phyloP scores from a whole-genome alignment of 345 rosid genomes.

The Salix suchowensis region DNA sequence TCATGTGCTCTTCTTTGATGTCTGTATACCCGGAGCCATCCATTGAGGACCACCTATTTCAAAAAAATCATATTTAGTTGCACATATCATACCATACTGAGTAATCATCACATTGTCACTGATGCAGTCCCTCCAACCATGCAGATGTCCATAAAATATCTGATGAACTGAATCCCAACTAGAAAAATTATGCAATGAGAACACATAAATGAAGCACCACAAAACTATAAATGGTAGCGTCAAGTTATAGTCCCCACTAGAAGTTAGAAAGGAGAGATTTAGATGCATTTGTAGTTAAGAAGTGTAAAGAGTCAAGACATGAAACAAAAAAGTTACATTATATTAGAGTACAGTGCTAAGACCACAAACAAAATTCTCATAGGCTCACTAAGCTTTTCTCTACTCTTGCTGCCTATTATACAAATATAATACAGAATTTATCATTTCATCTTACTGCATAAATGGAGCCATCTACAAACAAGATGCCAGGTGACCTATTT shows the following conservation, averaged over 20 bases:
- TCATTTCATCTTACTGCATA: not conserved
- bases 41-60: constrained; percentile 68
- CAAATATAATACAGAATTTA: not conserved
- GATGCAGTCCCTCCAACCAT: not conserved
- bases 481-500: not conserved
- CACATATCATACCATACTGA: constrained; percentile 11
- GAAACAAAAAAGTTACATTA: not conserved
- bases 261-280: not conserved
- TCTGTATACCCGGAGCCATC: constrained; percentile 83
- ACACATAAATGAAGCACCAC: not conserved
- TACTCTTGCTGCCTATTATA: not conserved
- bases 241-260: not conserved
- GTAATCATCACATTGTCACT: constrained; percentile 15
- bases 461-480: not conserved
- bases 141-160: not conserved
- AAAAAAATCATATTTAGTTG: not conserved
- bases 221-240: not conserved
- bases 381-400: not conserved
- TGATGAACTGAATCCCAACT: not conserved
- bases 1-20: constrained; percentile 83
- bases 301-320: not conserved
- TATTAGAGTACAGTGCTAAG: not conserved
- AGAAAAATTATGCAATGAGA: not conserved
- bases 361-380: not conserved
- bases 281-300: not conserved